Conservation (phyloP, 805 yeast genomes). For the Wickerhamiella azyma region DNA sequence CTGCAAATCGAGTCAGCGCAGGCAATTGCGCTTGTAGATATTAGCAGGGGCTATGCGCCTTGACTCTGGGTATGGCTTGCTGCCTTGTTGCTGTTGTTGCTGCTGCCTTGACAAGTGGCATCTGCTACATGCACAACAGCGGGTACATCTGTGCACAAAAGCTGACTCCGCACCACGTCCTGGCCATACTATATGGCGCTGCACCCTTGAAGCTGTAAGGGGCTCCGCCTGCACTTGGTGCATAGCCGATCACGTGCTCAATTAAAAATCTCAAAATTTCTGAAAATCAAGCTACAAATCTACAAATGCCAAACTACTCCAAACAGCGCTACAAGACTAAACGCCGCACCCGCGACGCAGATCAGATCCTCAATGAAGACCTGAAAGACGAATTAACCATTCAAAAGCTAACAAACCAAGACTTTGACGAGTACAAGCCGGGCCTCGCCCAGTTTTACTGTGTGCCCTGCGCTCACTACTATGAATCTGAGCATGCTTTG, state of each 20-base stretch:
- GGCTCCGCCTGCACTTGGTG: not conserved
- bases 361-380: slow-evolving; percentile 61
- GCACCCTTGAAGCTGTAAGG: not conserved
- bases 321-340: slow-evolving; percentile 68
- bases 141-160: no score
- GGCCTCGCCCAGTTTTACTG: slow-evolving; percentile 94
- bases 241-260: slow-evolving; percentile 4
- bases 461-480: slow-evolving; percentile 85
- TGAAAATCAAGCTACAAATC: no score
- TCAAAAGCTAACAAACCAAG: slow-evolving; percentile 49
- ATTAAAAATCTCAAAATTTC: not conserved
- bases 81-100: no score
- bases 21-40: no score
- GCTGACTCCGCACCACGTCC: no score
- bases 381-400: slow-evolving; percentile 52
- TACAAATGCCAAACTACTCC: slow-evolving; percentile 48
- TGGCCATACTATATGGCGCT: no score
- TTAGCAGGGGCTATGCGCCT: no score
- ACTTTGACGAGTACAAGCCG: slow-evolving; percentile 76
- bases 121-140: no score
- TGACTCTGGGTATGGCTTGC: no score
- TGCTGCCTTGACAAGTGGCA: no score
- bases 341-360: slow-evolving; percentile 43
- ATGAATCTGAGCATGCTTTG: slow-evolving; percentile 61
- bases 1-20: no score